Conservation (phyloP, 805 yeast genomes). For the Blastobotrys muscicola region DNA sequence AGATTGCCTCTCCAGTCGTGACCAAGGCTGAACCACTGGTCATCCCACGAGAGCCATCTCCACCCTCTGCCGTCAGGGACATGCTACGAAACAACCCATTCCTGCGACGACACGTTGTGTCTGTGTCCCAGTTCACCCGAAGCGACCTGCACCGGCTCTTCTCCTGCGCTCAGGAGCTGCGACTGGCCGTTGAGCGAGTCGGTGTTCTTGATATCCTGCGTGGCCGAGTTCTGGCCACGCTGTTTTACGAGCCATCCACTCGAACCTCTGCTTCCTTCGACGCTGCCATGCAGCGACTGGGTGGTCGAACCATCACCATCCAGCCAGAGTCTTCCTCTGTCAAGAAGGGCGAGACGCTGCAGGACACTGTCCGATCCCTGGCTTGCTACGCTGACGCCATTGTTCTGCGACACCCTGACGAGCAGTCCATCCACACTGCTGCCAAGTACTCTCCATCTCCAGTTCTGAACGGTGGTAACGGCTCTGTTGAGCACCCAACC, state of each 20-base stretch:
- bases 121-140: slow-evolving; percentile 81
- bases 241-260: slow-evolving; percentile 97
- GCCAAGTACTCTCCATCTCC: slow-evolving; percentile 97
- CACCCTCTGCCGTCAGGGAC: slow-evolving; percentile 66
- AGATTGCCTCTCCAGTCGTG: slow-evolving; percentile 25
- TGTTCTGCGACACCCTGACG: slow-evolving; percentile 93
- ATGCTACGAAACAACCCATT: slow-evolving; percentile 85
- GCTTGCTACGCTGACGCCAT: slow-evolving; percentile 96
- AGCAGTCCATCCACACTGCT: slow-evolving; percentile 85
- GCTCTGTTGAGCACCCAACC: slow-evolving; percentile 96
- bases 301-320: slow-evolving; percentile 91
- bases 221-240: slow-evolving; percentile 86
- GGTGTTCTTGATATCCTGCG: slow-evolving; percentile 87
- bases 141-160: slow-evolving; percentile 86
- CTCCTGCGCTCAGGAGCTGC: slow-evolving; percentile 96
- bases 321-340: slow-evolving; percentile 85
- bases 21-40: slow-evolving; percentile 24
- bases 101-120: slow-evolving; percentile 75
- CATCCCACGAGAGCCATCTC: slow-evolving; percentile 24
- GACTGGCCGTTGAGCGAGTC: slow-evolving; percentile 91
- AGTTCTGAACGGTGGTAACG: slow-evolving; percentile 95
- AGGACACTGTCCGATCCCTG: slow-evolving; percentile 90
- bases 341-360: slow-evolving; percentile 95
- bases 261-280: slow-evolving; percentile 95
- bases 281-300: slow-evolving; percentile 99